These are phyloP conservation scores for Diaporthe citrichinensis DNA, from an alignment of 2,329 filamentous ascomycete genomes.

Conservation along the genomic window DNA sequence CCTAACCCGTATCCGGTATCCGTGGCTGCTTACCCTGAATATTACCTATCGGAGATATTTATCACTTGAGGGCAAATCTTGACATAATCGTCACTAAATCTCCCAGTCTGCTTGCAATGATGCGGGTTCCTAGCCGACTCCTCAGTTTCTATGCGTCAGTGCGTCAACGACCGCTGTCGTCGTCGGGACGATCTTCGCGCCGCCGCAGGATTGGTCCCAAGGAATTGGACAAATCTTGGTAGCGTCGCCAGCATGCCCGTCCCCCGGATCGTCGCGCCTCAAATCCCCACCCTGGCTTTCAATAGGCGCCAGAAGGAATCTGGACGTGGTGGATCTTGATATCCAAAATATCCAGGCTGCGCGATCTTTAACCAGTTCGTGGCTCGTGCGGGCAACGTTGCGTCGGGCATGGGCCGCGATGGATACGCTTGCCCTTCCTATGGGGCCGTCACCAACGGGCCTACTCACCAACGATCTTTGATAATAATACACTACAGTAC, in stretches of 20 bases:
- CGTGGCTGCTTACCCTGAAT: neutral
- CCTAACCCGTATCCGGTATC: neutral
- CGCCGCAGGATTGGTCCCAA: neutral
- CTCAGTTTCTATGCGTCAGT: neutral
- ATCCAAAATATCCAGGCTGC: conserved; percentile 10
- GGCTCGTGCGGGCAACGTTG: conserved; percentile 30
- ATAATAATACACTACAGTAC: neutral
- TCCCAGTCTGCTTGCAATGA: neutral
- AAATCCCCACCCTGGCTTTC: neutral
- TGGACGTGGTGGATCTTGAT: conserved; percentile 5
- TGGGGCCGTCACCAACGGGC: conserved; percentile 8
- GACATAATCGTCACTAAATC: neutral
- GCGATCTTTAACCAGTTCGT: neutral
- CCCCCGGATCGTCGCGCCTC: conserved; percentile 22
- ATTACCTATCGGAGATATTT: neutral
- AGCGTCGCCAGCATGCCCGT: neutral
- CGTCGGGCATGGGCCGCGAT: conserved; percentile 29
- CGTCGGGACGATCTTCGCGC: neutral
- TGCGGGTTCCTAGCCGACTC: neutral
- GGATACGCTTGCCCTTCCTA: neutral
- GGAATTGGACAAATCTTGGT: neutral
- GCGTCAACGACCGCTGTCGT: neutral
- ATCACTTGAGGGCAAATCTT: conserved; percentile 10
- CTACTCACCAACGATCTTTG: conserved; percentile 6
- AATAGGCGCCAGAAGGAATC: neutral